phyloP scores from a whole-genome alignment of 768 basidiomycete genomes.

The Fomitopsis pulvina region DNA sequence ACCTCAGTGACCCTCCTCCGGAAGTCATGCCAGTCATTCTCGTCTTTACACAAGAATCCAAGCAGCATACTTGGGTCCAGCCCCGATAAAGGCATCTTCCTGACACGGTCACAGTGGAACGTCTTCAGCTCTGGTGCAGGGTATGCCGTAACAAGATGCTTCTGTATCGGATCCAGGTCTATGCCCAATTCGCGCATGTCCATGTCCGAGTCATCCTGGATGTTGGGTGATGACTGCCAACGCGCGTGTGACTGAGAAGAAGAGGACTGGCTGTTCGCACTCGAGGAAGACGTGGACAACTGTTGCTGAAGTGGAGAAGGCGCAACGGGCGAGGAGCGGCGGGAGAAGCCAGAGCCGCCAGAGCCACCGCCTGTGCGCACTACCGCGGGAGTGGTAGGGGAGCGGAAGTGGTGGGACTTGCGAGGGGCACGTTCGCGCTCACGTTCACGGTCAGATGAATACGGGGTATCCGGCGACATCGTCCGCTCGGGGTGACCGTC shows the following conservation, averaged over 20 bases:
- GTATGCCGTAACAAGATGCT: constrained; percentile 73
- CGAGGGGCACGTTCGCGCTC: constrained; percentile 14
- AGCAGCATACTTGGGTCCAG: constrained; percentile 97
- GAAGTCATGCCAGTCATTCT: constrained; percentile 83
- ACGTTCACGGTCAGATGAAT: constrained; percentile 16
- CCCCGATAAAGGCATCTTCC: constrained; percentile 88
- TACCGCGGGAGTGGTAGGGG: constrained; percentile 21
- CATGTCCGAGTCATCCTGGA: constrained; percentile 25
- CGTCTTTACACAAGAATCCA: constrained; percentile 82
- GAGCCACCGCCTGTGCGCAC: constrained; percentile 21
- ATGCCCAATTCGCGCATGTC: constrained; percentile 29
- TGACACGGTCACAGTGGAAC: constrained; percentile 94
- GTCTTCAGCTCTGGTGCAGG: constrained; percentile 66
- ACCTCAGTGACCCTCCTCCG: constrained; percentile 68
- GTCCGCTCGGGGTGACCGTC: constrained; percentile 13
- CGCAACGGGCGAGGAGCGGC: constrained; percentile 44
- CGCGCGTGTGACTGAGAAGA: constrained; percentile 24
- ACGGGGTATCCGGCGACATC: constrained; percentile 17
- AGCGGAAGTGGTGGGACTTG: constrained; percentile 18
- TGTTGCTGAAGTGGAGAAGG: constrained; percentile 65
- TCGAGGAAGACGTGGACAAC: constrained; percentile 38
- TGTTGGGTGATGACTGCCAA: constrained; percentile 23
- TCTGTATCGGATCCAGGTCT: constrained; percentile 40
- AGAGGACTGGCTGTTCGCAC: constrained; percentile 21
- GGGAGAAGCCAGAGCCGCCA: constrained; percentile 36